Evolutionary conservation across 2,329 filamentous ascomycete genomes (phyloP), one percentile per base, ranked within the genome.

Genomic region (Nemania bipapillata): DNA sequence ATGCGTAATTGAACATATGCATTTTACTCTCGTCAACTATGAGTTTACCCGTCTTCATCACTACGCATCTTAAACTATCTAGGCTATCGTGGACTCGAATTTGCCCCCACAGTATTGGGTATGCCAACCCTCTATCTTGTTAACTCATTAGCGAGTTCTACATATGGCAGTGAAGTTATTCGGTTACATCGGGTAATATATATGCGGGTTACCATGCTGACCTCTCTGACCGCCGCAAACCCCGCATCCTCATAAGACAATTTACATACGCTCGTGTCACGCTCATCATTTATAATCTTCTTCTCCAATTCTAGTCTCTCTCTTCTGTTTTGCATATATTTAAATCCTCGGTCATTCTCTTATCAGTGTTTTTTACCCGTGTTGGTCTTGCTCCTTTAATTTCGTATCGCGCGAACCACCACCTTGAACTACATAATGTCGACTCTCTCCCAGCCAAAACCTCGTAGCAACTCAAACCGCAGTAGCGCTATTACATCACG

Each of bases 21-120:
- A n/a, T n/a, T n/a, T n/a, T n/a, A n/a, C n/a, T n/a, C n/a, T n/a
- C n/a, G n/a, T n/a, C n/a, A n/a, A n/a, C 85, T 0, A 86, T 75
- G 63, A 87, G 72, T 9, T 28, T 72, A 0, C 83, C 83, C 12
- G 76, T 77, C n/a, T 68, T 73, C 32, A 68, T 61, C n/a, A n/a
- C n/a, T n/a, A n/a, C n/a, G n/a, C n/a, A n/a, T n/a, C n/a, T n/a
- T n/a, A n/a, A n/a, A n/a, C n/a, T n/a, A n/a, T n/a, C 30, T 32
- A 32, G 30, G 30, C 30, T 32, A 32, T 32, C 4, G 9, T 32
- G 30, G 9, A 32, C 30, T 32, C 9, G 4, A 32, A 4, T 32
- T 32, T 4, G 30, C 30, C 9, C 30, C 9, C 30, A 32, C 9
- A 32, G 9, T 32, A 9, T 32, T 32, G 30, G 9, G 9, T 32